These are phyloP conservation scores for Circinella umbellata DNA, from an alignment of 371 early-diverging fungal genomes.

Conservation along the genomic window DNA sequence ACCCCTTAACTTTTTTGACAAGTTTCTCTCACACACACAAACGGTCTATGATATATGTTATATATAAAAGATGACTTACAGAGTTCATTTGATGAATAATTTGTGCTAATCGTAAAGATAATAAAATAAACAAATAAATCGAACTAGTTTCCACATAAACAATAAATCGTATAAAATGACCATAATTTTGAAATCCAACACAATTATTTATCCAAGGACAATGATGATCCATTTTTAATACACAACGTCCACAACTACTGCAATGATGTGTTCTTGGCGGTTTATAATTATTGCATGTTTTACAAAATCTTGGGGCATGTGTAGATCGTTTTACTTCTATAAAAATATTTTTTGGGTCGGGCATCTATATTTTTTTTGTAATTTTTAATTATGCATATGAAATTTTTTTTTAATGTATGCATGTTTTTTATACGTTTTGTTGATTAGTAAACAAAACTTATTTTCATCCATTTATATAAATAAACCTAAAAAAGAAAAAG, in stretches of 20 bases:
- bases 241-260: slow-evolving; percentile 77
- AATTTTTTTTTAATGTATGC: not conserved
- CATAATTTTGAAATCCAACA: slow-evolving; percentile 89
- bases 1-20: too few relatives aligned
- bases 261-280: slow-evolving; percentile 90
- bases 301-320: slow-evolving; percentile 75
- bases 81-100: slow-evolving; percentile 32
- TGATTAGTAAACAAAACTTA: too few relatives aligned
- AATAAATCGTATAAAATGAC: slow-evolving; percentile 90
- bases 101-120: slow-evolving; percentile 43
- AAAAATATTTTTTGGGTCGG: slow-evolving; percentile 52
- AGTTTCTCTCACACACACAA: not conserved
- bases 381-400: not conserved
- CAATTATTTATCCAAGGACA: slow-evolving; percentile 99
- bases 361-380: slow-evolving; percentile 28
- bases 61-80: slow-evolving; percentile 3
- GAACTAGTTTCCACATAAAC: slow-evolving; percentile 71
- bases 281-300: slow-evolving; percentile 76
- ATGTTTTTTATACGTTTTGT: too few relatives aligned
- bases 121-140: slow-evolving; percentile 43
- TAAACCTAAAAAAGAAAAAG: too few relatives aligned
- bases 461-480: too few relatives aligned
- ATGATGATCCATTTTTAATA: slow-evolving; percentile 94
- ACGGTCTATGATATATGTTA: not conserved
- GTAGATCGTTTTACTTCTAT: slow-evolving; percentile 77